Conservation (phyloP, 768 basidiomycete species). For the Agaricus blazei region DNA sequence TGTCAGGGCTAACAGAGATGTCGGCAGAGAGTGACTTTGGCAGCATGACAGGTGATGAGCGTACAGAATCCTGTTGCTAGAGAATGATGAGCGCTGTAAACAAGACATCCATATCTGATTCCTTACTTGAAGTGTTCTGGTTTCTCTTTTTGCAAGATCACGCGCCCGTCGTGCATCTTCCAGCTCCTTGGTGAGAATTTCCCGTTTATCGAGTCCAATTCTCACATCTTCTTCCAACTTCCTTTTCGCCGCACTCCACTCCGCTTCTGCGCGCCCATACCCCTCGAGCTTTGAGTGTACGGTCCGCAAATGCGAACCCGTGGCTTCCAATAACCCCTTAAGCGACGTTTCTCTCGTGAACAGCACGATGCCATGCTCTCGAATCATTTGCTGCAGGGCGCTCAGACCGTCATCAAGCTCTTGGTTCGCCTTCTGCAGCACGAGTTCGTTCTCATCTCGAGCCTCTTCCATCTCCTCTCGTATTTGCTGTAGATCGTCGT, state of each 20-base stretch:
- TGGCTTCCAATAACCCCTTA: conserved; percentile 40
- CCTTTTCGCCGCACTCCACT: conserved; percentile 41
- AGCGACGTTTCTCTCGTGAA: conserved; percentile 47
- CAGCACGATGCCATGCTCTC: conserved; percentile 51
- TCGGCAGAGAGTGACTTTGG: conserved; percentile 23
- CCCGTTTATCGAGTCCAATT: conserved; percentile 39
- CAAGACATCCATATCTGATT: background rate
- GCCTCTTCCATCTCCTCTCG: conserved; percentile 44
- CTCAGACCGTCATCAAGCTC: conserved; percentile 50
- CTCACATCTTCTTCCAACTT: conserved; percentile 48
- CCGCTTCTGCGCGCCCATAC: conserved; percentile 36
- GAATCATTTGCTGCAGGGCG: conserved; percentile 46
- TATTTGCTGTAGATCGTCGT: conserved; percentile 37
- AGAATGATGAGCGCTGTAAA: background rate
- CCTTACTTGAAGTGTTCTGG: conserved; percentile 31
- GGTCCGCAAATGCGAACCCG: conserved; percentile 47
- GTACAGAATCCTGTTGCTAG: conserved; percentile 8
- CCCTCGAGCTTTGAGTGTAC: conserved; percentile 39
- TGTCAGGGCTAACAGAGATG: conserved; percentile 17
- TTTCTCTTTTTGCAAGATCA: conserved; percentile 42
- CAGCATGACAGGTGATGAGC: conserved; percentile 14
- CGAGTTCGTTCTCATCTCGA: conserved; percentile 33
- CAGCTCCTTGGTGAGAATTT: conserved; percentile 43
- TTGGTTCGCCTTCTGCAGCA: conserved; percentile 30
- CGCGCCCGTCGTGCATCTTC: conserved; percentile 48